These are phyloP conservation scores for Lecanicillium sp. DNA, from an alignment of 2,329 filamentous ascomycete genomes.

Conservation along the genomic window DNA sequence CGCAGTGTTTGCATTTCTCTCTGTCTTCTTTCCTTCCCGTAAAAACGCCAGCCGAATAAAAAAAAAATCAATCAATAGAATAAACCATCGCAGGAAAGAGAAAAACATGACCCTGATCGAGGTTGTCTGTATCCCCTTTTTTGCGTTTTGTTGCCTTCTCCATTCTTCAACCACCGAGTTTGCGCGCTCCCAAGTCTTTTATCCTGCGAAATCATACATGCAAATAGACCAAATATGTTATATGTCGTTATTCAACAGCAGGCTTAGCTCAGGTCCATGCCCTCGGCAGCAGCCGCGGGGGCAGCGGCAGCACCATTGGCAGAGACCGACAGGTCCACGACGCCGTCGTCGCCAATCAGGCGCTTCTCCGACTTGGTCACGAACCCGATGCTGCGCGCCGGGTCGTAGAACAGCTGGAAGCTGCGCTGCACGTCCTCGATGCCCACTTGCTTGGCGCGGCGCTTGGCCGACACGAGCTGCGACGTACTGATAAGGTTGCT, in stretches of 20 bases:
- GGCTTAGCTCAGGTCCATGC: constrained; percentile 40
- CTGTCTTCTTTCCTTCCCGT: constrained; percentile 4
- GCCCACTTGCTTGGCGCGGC: constrained; percentile 74
- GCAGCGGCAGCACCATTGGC: constrained; percentile 36
- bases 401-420: constrained; percentile 92
- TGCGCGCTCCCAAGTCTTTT: no score
- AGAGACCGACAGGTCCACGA: constrained; percentile 61
- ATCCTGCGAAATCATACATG: neutral
- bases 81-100: neutral
- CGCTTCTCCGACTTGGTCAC: constrained; percentile 86
- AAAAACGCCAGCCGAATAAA: constrained; percentile 9
- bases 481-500: constrained; percentile 96
- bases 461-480: constrained; percentile 79
- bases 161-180: neutral
- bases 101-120: neutral
- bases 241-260: neutral
- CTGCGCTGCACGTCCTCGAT: constrained; percentile 89
- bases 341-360: constrained; percentile 81
- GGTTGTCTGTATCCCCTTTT: neutral
- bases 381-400: constrained; percentile 80
- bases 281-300: constrained; percentile 29
- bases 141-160: neutral
- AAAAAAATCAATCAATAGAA: constrained; percentile 14
- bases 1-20: neutral
- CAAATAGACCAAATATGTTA: neutral